phyloP scores from a whole-genome alignment of 768 basidiomycete genomes.

The Tylopilus vinaceipallidus region DNA sequence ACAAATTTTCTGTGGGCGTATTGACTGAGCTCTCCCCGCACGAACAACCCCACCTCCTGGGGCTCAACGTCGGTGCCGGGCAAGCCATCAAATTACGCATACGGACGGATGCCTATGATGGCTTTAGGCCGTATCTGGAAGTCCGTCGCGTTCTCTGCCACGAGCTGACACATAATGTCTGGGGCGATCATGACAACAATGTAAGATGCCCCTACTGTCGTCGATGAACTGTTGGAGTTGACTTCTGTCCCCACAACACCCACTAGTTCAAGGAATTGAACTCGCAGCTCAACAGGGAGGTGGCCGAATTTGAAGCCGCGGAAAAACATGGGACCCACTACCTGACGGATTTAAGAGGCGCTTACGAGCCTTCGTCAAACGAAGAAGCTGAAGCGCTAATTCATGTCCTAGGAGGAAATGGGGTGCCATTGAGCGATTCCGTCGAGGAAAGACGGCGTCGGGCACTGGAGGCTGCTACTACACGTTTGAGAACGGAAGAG shows the following conservation, averaged over 20 bases:
- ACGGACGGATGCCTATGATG: slow-evolving; percentile 69
- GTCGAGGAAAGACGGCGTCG: slow-evolving; percentile 55
- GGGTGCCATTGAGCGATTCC: slow-evolving; percentile 38
- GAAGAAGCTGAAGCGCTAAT: slow-evolving; percentile 55
- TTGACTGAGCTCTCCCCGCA: slow-evolving; percentile 80
- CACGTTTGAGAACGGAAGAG: slow-evolving; percentile 59
- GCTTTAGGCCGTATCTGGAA: slow-evolving; percentile 64
- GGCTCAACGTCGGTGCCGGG: slow-evolving; percentile 64
- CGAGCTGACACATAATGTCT: slow-evolving; percentile 74
- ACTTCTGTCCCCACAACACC: slow-evolving; percentile 21
- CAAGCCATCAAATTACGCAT: slow-evolving; percentile 65
- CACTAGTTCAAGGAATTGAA: slow-evolving; percentile 72
- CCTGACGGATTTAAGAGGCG: slow-evolving; percentile 36
- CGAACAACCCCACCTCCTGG: slow-evolving; percentile 67
- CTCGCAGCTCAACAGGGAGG: slow-evolving; percentile 70
- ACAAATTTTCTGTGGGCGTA: slow-evolving; percentile 64
- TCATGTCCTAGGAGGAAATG: slow-evolving; percentile 54
- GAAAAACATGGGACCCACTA: slow-evolving; percentile 52
- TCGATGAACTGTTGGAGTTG: neutral
- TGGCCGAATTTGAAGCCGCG: slow-evolving; percentile 62
- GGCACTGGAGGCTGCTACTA: slow-evolving; percentile 59
- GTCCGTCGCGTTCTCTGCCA: slow-evolving; percentile 71
- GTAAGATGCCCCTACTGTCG: slow-evolving; percentile 39
- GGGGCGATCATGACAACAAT: slow-evolving; percentile 69
- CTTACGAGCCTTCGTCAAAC: slow-evolving; percentile 52